These are phyloP conservation scores for Ulvella scutata DNA, from an alignment of 139 green algal genomes.

Conservation along the genomic window DNA sequence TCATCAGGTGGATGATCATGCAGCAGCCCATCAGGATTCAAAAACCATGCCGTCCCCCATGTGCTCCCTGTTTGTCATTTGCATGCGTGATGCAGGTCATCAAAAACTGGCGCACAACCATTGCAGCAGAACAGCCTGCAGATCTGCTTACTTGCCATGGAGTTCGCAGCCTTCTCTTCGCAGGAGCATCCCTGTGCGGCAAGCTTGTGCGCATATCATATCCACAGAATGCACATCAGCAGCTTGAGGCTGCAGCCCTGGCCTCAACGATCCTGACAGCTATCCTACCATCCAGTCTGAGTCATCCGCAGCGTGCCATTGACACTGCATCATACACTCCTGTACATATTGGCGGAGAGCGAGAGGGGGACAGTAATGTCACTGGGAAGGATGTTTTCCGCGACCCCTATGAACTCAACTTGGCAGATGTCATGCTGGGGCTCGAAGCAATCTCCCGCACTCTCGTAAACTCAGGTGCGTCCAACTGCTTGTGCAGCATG, in stretches of 20 bases:
- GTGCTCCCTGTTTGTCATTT: too few relatives aligned
- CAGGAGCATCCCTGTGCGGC: constrained; percentile 23
- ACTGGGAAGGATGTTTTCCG: constrained; percentile 14
- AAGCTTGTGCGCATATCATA: constrained; percentile 33
- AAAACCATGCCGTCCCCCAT: too few relatives aligned
- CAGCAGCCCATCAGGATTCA: too few relatives aligned
- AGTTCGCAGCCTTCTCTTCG: constrained; percentile 24
- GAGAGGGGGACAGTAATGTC: background rate
- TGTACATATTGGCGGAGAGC: background rate
- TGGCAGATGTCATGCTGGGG: constrained; percentile 23
- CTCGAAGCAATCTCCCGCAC: constrained; percentile 15
- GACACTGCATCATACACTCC: constrained; percentile 23
- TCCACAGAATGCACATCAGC: background rate
- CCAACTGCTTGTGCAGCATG: too few relatives aligned
- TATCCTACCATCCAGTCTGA: constrained; percentile 19
- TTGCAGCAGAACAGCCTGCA: background rate
- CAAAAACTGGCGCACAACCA: background rate
- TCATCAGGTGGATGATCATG: too few relatives aligned
- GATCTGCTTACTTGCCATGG: background rate
- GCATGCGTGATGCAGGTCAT: background rate
- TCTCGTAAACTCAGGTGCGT: too few relatives aligned
- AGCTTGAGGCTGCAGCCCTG: constrained; percentile 23
- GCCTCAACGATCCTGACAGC: constrained; percentile 17
- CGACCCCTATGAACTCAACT: constrained; percentile 20
- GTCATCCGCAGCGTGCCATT: constrained; percentile 28